These are phyloP conservation scores for Talaromyces liani DNA, from an alignment of 495 filamentous ascomycete species.

Conservation along the genomic window DNA sequence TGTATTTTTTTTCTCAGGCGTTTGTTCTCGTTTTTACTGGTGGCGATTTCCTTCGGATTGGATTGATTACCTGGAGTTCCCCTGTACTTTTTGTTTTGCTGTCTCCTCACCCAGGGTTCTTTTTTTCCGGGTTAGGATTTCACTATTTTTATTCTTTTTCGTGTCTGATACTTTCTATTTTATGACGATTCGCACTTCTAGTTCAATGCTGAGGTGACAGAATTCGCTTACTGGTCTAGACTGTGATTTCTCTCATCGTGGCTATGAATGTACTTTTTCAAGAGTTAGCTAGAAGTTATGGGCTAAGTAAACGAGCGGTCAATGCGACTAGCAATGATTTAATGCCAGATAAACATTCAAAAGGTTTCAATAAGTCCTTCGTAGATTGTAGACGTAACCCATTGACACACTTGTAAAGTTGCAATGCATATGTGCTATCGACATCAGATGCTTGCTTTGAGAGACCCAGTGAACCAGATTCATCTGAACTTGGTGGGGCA, in stretches of 20 bases:
- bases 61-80: neutral
- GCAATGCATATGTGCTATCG: too few relatives aligned
- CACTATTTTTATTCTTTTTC: conserved; percentile 5
- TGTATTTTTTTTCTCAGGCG: conserved; percentile 5
- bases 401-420: too few relatives aligned
- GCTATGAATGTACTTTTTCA: neutral
- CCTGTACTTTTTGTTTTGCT: conserved; percentile 7
- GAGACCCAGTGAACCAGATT: too few relatives aligned
- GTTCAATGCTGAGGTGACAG: neutral
- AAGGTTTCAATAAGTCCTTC: neutral
- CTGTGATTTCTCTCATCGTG: neutral
- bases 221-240: conserved; percentile 6
- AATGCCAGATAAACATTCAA: neutral
- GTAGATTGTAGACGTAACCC: neutral
- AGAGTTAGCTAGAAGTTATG: conserved; percentile 5
- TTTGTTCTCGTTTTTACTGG: conserved; percentile 8
- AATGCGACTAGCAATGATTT: neutral
- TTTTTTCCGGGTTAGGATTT: neutral
- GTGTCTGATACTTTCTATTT: conserved; percentile 6
- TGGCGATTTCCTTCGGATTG: conserved; percentile 7
- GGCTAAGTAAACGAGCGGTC: conserved; percentile 8
- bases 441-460: too few relatives aligned
- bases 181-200: neutral
- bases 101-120: conserved; percentile 8
- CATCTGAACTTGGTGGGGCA: too few relatives aligned